Percentiles rank a stretch among this genome's conserved stretches.
phyloP scores from a whole-genome alignment of 1,284 basidiomycete species.

The Athelia psychrophila region DNA sequence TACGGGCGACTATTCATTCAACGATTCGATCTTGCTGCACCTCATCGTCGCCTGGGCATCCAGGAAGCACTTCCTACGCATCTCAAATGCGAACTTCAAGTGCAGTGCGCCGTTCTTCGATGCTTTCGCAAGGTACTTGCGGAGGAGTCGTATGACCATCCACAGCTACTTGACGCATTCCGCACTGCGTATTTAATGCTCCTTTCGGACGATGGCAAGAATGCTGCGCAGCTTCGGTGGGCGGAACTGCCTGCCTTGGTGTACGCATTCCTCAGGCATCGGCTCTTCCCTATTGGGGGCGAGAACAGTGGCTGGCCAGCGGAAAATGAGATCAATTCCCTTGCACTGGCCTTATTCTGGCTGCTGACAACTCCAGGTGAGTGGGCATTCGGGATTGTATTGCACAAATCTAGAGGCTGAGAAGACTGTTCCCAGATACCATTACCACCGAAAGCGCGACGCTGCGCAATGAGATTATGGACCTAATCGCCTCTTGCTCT shows the following conservation, averaged over 20 bases:
- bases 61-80: conserved; percentile 15
- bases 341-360: conserved; percentile 50
- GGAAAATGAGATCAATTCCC: conserved; percentile 38
- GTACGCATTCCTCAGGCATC: conserved; percentile 32
- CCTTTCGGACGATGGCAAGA: conserved; percentile 53
- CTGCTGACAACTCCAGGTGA: conserved; percentile 35
- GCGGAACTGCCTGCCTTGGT: conserved; percentile 41
- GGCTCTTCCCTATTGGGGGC: conserved; percentile 33
- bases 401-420: conserved; percentile 1
- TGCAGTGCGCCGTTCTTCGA: conserved; percentile 39
- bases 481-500: conserved; percentile 39
- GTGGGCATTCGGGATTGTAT: conserved; percentile 11
- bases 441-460: conserved; percentile 35
- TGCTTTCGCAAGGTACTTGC: conserved; percentile 29
- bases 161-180: conserved; percentile 41
- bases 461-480: conserved; percentile 30
- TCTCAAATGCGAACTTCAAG: conserved; percentile 35
- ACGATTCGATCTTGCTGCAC: conserved; percentile 38
- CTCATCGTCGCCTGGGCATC: conserved; percentile 29
- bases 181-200: conserved; percentile 62
- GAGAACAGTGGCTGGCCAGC: conserved; percentile 46
- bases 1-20: conserved; percentile 35
- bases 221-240: conserved; percentile 48
- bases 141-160: conserved; percentile 25
- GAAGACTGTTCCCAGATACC: conserved; percentile 21